Conservation (phyloP, 2,329 filamentous ascomycete species). For the Pseudogymnoascus sp. region DNA sequence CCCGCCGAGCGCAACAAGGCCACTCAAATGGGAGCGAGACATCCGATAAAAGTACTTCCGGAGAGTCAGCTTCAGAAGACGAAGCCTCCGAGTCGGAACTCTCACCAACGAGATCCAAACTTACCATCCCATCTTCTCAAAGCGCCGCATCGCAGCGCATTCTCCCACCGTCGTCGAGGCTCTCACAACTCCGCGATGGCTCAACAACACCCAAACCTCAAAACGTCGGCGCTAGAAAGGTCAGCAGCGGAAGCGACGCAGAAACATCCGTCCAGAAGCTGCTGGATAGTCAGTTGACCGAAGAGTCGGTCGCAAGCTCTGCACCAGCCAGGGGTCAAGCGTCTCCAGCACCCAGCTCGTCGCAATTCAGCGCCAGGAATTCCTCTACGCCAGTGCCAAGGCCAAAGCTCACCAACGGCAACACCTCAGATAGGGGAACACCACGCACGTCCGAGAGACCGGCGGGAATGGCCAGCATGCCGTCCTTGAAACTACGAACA, state of each 20-base stretch:
- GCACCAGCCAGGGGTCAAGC: background rate
- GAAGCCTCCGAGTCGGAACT: background rate
- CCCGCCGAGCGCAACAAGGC: background rate
- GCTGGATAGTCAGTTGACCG: background rate
- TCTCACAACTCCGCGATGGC: background rate
- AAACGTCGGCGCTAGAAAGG: background rate
- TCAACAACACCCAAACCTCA: conserved; percentile 1
- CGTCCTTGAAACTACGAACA: background rate
- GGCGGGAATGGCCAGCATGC: background rate
- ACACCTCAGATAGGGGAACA: background rate
- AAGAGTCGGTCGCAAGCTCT: background rate
- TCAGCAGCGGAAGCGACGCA: background rate
- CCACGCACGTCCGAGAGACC: background rate
- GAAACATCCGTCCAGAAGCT: background rate
- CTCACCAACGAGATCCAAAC: background rate
- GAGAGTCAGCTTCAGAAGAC: background rate
- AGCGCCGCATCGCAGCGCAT: background rate
- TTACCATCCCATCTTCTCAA: background rate
- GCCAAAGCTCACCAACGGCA: background rate
- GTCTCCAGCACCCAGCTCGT: conserved; percentile 3
- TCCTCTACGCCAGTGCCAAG: background rate
- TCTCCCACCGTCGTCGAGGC: background rate
- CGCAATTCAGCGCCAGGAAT: background rate
- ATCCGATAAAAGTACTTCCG: conserved; percentile 5
- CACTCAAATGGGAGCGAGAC: background rate